A percentile compares a stretch with the other conserved stretches of the same genome.
phyloP scores from a whole-genome alignment of 2,329 filamentous ascomycete genomes.

The Penicillium polonicum region DNA sequence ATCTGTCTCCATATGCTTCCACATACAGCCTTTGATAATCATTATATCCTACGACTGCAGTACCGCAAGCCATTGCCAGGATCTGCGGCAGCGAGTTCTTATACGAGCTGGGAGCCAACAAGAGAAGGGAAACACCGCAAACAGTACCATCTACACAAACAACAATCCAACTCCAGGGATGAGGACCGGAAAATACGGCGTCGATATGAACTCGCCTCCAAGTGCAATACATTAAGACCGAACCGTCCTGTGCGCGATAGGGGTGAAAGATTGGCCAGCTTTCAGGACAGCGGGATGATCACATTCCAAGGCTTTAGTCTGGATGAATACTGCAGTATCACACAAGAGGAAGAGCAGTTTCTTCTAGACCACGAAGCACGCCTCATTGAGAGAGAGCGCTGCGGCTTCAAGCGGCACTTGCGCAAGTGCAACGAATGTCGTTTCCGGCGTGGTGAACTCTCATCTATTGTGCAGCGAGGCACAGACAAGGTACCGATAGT shows the following conservation, averaged over 20 bases:
- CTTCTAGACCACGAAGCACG: slow-evolving; percentile 3
- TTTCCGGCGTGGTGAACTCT: not conserved
- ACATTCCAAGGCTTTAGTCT: not conserved
- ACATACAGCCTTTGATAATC: slow-evolving; percentile 7
- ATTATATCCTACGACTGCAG: slow-evolving; percentile 5
- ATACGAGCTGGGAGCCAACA: slow-evolving; percentile 4
- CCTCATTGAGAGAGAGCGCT: slow-evolving; percentile 4
- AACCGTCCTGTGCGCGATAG: not conserved
- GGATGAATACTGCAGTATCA: not conserved
- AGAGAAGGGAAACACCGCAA: not conserved
- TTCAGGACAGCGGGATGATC: not conserved
- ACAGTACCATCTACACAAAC: not conserved
- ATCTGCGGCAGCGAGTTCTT: not conserved
- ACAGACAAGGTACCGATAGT: not conserved
- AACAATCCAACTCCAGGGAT: not conserved
- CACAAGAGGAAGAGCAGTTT: not conserved
- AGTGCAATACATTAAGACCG: not conserved
- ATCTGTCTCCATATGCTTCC: slow-evolving; percentile 11
- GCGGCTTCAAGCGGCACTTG: slow-evolving; percentile 8
- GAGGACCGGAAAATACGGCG: not conserved
- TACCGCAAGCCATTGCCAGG: slow-evolving; percentile 13
- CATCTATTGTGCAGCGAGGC: not conserved
- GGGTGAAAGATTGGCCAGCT: not conserved
- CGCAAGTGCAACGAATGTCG: slow-evolving; percentile 13
- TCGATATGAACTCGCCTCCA: slow-evolving; percentile 6